Evolutionary conservation across 805 yeast genomes (phyloP).

Genomic region (Kuraishia borneana): DNA sequence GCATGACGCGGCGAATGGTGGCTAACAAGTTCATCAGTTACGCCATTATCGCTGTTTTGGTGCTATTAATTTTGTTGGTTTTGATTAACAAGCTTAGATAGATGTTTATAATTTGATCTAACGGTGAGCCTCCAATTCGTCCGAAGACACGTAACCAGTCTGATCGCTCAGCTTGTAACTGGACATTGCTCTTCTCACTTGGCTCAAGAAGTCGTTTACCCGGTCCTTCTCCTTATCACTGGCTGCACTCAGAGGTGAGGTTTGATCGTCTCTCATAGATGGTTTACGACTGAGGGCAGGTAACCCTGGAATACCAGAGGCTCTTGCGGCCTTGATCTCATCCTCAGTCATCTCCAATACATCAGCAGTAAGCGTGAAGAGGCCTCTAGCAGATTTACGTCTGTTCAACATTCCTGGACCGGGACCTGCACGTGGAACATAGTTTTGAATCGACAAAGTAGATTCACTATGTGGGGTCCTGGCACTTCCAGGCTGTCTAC

Average conservation of each 20-base stretch:
- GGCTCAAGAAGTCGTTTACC: conserved; percentile 23
- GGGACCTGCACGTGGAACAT: conserved; percentile 15
- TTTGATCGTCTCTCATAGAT: conserved; percentile 10
- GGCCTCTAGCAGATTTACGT: conserved; percentile 66
- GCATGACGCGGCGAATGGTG: conserved; percentile 88
- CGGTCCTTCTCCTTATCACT: conserved; percentile 6
- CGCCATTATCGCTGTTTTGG: conserved; percentile 82
- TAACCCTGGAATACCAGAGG: conserved; percentile 16
- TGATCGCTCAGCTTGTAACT: conserved; percentile 15
- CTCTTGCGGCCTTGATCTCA: conserved; percentile 25
- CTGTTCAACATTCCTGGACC: conserved; percentile 44
- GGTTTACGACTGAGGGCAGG: conserved; percentile 19
- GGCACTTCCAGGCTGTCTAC: conserved; percentile 32
- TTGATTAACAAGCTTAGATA: conserved; percentile 61
- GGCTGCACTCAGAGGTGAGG: conserved; percentile 12
- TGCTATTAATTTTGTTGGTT: conserved; percentile 71
- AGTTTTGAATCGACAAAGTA: conserved; percentile 13
- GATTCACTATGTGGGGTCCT: conserved; percentile 14
- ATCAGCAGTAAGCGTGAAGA: conserved; percentile 56
- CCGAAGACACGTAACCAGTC: conserved; percentile 36
- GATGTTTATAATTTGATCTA: neutral
- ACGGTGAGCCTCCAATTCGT: conserved; percentile 44
- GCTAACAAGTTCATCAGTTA: conserved; percentile 86
- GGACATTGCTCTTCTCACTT: conserved; percentile 31
- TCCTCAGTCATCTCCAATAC: conserved; percentile 59